Conservation (phyloP, 768 basidiomycete species). For the Boletus rex-veris region DNA sequence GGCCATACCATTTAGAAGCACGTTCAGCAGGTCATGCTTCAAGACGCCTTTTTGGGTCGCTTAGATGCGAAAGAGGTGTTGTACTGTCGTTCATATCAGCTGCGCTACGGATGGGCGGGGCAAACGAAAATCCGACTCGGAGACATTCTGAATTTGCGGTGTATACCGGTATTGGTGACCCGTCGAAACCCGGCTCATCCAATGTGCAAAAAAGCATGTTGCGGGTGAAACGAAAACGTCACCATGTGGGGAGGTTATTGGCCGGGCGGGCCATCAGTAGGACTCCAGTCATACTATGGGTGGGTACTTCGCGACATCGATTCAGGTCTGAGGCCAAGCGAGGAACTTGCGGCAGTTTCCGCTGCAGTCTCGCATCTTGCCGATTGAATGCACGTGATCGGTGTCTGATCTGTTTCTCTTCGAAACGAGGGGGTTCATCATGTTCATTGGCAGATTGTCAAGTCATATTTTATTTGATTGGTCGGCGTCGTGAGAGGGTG, state of each 20-base stretch:
- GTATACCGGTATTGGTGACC: constrained; percentile 2
- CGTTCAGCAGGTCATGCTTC: too few species aligned
- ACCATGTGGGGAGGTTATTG: not conserved
- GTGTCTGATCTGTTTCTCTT: not conserved
- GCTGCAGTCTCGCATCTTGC: not conserved
- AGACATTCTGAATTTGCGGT: not conserved
- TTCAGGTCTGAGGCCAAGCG: too few species aligned
- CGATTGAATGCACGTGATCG: not conserved
- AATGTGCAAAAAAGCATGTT: not conserved
- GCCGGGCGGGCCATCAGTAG: too few species aligned
- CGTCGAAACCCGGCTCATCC: constrained; percentile 1
- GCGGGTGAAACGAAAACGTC: not conserved
- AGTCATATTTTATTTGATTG: too few species aligned
- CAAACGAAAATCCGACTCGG: not conserved
- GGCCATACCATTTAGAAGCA: too few species aligned
- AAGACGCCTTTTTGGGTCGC: too few species aligned
- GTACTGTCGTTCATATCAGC: too few species aligned
- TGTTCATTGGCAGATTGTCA: not conserved
- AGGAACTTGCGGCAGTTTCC: not conserved
- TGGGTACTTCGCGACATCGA: too few species aligned
- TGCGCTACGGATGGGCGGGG: not conserved
- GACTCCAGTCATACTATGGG: too few species aligned
- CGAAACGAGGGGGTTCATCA: constrained; percentile 3
- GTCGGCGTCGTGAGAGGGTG: not conserved
- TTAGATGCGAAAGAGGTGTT: too few species aligned